A percentile compares a stretch with the other conserved stretches of the same genome.
Evolutionary conservation across 2,329 filamentous ascomycete genomes (phyloP).

Genomic region (Colletotrichum neosansevieriae): DNA sequence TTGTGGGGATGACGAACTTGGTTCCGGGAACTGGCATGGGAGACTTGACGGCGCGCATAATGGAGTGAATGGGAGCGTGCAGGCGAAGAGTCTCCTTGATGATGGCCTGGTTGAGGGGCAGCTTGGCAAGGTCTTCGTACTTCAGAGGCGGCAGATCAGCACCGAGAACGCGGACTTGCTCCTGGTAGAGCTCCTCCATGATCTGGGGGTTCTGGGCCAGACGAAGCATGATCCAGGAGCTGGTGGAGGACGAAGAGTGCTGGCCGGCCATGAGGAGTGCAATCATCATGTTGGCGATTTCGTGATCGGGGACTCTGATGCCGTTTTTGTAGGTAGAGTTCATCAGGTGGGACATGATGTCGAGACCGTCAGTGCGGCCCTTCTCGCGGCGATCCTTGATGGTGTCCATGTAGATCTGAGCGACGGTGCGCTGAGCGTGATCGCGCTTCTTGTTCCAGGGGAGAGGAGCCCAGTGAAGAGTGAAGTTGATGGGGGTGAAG

Average conservation of each 20-base stretch:
- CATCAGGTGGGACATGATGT: conserved; percentile 95
- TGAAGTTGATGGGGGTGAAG: conserved; percentile 90
- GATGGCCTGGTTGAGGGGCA: conserved; percentile 85
- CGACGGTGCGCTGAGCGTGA: conserved; percentile 82
- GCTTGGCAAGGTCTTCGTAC: conserved; percentile 81
- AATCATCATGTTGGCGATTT: conserved; percentile 95
- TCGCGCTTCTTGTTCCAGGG: conserved; percentile 90
- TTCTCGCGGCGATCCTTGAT: conserved; percentile 76
- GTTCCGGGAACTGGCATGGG: conserved; percentile 88
- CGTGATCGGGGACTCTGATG: conserved; percentile 80
- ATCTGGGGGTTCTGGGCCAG: conserved; percentile 83
- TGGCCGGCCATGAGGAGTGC: conserved; percentile 92
- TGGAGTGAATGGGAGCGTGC: conserved; percentile 94
- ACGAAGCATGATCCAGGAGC: conserved; percentile 86
- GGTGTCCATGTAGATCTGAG: conserved; percentile 84
- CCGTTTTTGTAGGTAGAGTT: conserved; percentile 87
- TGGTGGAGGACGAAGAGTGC: conserved; percentile 87
- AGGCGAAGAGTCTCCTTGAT: conserved; percentile 93
- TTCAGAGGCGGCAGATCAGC: conserved; percentile 79
- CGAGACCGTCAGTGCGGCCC: conserved; percentile 66
- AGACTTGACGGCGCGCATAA: conserved; percentile 91
- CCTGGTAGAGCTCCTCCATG: conserved; percentile 83
- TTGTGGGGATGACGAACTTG: conserved; percentile 83
- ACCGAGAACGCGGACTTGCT: conserved; percentile 82
- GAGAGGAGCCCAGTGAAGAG: conserved; percentile 87